Conservation (phyloP, 1,139 yeast species). For the Lodderomyces metapsilosis region DNA sequence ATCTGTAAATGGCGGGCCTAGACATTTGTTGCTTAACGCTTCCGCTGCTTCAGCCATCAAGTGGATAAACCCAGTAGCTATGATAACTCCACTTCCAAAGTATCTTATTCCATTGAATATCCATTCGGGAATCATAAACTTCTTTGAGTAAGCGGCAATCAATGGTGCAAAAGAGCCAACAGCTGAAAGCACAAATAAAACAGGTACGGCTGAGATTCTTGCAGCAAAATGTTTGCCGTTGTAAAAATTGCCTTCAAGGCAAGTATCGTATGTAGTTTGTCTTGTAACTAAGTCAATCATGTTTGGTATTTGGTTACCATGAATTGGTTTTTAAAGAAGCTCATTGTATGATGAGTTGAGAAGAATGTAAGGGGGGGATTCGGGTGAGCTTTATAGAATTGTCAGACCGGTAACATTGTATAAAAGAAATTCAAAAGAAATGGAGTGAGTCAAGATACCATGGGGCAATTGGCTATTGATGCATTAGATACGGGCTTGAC, state of each 20-base stretch:
- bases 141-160: conserved; percentile 21
- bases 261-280: conserved; percentile 7
- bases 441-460: too few relatives aligned
- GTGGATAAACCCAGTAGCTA: conserved; percentile 37
- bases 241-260: conserved; percentile 20
- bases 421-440: too few relatives aligned
- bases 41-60: conserved; percentile 29
- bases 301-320: neutral
- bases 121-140: conserved; percentile 24
- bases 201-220: conserved; percentile 31
- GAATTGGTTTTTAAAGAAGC: neutral
- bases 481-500: too few relatives aligned
- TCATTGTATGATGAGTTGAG: too few relatives aligned
- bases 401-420: too few relatives aligned
- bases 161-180: conserved; percentile 34
- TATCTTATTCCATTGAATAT: conserved; percentile 27
- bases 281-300: neutral
- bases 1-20: conserved; percentile 27
- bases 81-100: conserved; percentile 36
- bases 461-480: too few relatives aligned
- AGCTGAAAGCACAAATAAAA: conserved; percentile 28
- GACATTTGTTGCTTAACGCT: conserved; percentile 26
- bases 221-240: conserved; percentile 21
- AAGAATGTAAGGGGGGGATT: too few relatives aligned
- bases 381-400: neutral